phyloP scores from a whole-genome alignment of 306 rosid species.

The Casuarina equisetifolia region DNA sequence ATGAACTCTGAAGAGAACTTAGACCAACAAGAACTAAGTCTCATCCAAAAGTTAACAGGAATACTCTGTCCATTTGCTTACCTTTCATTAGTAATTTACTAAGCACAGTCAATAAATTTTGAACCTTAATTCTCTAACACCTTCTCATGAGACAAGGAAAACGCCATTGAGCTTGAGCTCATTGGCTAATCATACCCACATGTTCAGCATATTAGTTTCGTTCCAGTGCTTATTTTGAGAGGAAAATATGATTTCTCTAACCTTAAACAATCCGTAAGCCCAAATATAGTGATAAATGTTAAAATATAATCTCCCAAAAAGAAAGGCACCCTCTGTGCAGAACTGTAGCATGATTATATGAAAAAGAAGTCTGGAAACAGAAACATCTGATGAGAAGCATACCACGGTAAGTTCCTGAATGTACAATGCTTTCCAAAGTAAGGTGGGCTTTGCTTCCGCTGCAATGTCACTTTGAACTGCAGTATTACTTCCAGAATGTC shows the following conservation, averaged over 20 bases:
- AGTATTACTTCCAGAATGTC: conserved; percentile 48
- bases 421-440: conserved; percentile 79
- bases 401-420: conserved; percentile 70
- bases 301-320: background rate
- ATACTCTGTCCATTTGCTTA: background rate
- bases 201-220: background rate
- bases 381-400: conserved; percentile 36
- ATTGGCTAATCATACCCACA: background rate
- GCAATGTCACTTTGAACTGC: conserved; percentile 42
- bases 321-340: conserved; percentile 10
- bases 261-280: too few species aligned
- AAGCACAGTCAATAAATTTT: background rate
- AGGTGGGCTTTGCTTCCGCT: conserved; percentile 45
- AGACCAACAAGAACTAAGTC: conserved; percentile 1
- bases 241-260: too few species aligned
- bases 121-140: background rate
- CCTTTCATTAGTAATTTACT: background rate
- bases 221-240: too few species aligned
- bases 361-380: background rate
- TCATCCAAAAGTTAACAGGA: background rate
- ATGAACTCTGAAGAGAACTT: conserved; percentile 3
- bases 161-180: background rate
- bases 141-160: background rate
- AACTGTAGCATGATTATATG: conserved; percentile 22
- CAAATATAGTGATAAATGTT: too few species aligned